Conservation (phyloP, 306 rosid genomes). For the Macrotyloma uniflorum region DNA sequence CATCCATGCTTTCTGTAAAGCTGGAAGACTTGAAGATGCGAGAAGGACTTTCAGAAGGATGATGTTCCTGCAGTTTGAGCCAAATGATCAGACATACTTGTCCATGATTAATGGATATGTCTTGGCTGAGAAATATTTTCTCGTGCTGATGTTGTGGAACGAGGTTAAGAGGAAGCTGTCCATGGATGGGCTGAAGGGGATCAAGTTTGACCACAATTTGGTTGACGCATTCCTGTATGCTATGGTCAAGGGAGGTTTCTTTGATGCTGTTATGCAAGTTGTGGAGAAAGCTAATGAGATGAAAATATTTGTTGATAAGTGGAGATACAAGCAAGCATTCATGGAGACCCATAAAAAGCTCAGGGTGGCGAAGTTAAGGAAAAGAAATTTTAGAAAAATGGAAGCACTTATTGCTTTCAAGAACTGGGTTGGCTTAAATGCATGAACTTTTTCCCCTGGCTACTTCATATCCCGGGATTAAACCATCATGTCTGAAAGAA, state of each 20-base stretch:
- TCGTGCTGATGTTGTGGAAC: conserved; percentile 88
- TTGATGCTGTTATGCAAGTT: conserved; percentile 95
- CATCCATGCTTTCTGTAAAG: conserved; percentile 92
- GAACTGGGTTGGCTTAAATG: conserved; percentile 96
- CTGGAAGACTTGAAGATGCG: conserved; percentile 89
- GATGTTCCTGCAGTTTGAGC: conserved; percentile 81
- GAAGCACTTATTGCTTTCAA: conserved; percentile 89
- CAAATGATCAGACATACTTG: conserved; percentile 89
- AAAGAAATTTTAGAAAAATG: conserved; percentile 73
- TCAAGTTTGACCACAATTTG: conserved; percentile 70
- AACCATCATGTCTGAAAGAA: conserved; percentile 23
- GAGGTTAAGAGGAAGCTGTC: conserved; percentile 78
- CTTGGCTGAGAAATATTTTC: conserved; percentile 75
- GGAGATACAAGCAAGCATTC: conserved; percentile 98
- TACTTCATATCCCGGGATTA: conserved; percentile 14
- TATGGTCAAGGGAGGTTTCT: conserved; percentile 96
- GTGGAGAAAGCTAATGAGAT: conserved; percentile 85
- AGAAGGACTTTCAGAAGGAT: conserved; percentile 93
- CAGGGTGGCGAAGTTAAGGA: conserved; percentile 75
- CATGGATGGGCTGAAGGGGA: conserved; percentile 59
- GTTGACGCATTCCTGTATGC: conserved; percentile 92
- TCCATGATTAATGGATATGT: conserved; percentile 85
- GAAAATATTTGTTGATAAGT: conserved; percentile 91
- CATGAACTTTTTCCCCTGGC: conserved; percentile 43
- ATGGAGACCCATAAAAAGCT: conserved; percentile 95